Base-by-base conservation (phyloP, 2,329 filamentous ascomycete species). In the Zymoseptoria tritici region DNA sequence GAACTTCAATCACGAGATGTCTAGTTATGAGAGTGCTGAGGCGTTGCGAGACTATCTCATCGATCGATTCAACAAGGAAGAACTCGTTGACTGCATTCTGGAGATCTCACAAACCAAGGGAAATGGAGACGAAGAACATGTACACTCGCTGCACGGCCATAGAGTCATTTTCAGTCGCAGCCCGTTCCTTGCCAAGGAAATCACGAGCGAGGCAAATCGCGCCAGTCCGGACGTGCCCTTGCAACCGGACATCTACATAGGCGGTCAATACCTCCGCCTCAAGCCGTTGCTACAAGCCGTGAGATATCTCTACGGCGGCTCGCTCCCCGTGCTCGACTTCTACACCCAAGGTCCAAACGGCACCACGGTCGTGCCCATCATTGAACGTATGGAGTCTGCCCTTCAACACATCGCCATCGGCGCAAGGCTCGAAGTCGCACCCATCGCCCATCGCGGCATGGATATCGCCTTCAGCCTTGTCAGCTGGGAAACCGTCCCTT, bases 381-480 rank as follows among this genome's bases (percentile, higher is more conserved):
- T 65, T 20, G 64, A 69, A 6, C 65, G 67, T 19, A 67, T 73
- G 60, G 59, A 66, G 29, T 55, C 57, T 62, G 81, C 81, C n/a
- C 73, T 90, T 20, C 83, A 84, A 22, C 88, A 88, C 67, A 81
- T 85, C 52, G 84, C 85, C 24, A 82, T 85, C 4, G 87, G 85
- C 0, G 77, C 82, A 55, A 75, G 84, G 49, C 75, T 90, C 16
- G 76, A 78, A 49, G 80, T 86, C 68, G 77, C 75, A 2, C 78
- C 62, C 21, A 79, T 89, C 24, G 76, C 81, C 9, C 73, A 78
- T 52, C 81, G 83, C 42, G 86, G 85, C 42, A 74, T 87, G 24
- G 81, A 84, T 54, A 79, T 87, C 61, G 85, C 84, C 1, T 76
- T 79, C 42, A 77, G 79, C 56, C 77, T 85, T 4, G 68, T 89